Base-by-base conservation (phyloP, 495 filamentous ascomycete species). In the Poronia punctata region DNA sequence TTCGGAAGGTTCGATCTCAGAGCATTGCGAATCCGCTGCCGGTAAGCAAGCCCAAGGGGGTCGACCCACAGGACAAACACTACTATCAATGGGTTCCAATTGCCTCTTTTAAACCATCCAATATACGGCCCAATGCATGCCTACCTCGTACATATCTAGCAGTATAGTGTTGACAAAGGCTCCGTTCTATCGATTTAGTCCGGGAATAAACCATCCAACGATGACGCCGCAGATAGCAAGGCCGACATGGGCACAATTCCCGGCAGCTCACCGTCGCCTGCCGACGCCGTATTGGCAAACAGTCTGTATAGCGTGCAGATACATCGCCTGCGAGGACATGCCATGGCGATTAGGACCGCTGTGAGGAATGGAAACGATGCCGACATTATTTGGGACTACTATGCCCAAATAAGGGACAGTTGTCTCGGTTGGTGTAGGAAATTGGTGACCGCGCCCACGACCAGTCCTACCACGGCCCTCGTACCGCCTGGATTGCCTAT, bases 331-430 rank as follows among this genome's bases (percentile, higher is more conserved):
- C 47, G 40, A 4, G 49, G 53, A 15, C 46, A 55, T 22, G 50
- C 49, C 9, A 20, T 36, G 21, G 45, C 46, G 17, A 48, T 64
- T 19, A 43, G 50, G 27, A 50, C 40, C 38, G 57, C 45, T 5
- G 45, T 54, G 19, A 42, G 39, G 6, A 46, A 40, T 3, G 33
- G 46, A 11, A 49, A 53, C 21, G 51, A 61, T 19, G 51, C 61
- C 14, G 60, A 64, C 33, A 37, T 45, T 7, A 50, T 45, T 21
- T 64, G 54, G 54, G 47, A 59, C 19, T 40, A 52, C 8, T 64
- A 61, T 35, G 35, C 41, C 43, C 57, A 57, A 40, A 18, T 49
- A 11, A 49, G 41, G 34, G 48, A 57, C 5, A 49, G 51, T 21
- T 53, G 42, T 31, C 29, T 49, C n/a, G 50, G 50, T 14, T 42